Base-by-base conservation (phyloP, 2,329 filamentous ascomycete species). In the Alternaria arbusti region DNA sequence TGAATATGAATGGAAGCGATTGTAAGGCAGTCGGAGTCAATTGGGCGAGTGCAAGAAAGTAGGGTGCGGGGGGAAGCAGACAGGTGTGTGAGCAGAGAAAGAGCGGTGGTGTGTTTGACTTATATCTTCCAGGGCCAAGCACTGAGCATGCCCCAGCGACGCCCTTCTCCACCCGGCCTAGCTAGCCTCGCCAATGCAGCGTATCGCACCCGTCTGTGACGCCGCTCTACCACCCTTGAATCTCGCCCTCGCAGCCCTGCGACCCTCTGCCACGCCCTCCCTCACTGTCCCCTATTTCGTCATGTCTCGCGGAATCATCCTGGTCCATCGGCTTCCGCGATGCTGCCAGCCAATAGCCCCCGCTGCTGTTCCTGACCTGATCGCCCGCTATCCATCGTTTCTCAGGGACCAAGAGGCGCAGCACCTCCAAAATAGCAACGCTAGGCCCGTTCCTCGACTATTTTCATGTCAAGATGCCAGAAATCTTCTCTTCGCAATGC, bases 71-170 rank as follows among this genome's bases (percentile, higher is more conserved):
- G 59, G 66, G 56, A 54, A 58, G 36, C 20, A 54, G 56, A 54
- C 26, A 46, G 70, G 66, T 70, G 65, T 65, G 75, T 72, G 75
- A 71, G 67, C 70, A 72, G 70, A 68, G 66, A 75, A 75, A 78
- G 66, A 73, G 75, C 73, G 74, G 74, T 76, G 73, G 71, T 74
- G 70, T 76, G 68, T 72, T 74, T 73, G 69, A 72, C 72, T 78
- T 79, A 77, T 79, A 78, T 72, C 67, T 73, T 64, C 51, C 58
- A 62, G 64, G 44, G 69, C 68, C 71, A 74, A 71, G 73, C 70
- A 69, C 68, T 71, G 72, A 72, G 73, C 71, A 68, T 70, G 62
- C 68, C 67, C 68, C 70, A 70, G 64, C 57, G 65, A 69, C 67
- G 69, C 69, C 63, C 69, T 63, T 66, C 70, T 68, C 74, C 71